Base-by-base conservation (phyloP, 352 stramenopile genomes). In the Aphanomyces invadans region DNA sequence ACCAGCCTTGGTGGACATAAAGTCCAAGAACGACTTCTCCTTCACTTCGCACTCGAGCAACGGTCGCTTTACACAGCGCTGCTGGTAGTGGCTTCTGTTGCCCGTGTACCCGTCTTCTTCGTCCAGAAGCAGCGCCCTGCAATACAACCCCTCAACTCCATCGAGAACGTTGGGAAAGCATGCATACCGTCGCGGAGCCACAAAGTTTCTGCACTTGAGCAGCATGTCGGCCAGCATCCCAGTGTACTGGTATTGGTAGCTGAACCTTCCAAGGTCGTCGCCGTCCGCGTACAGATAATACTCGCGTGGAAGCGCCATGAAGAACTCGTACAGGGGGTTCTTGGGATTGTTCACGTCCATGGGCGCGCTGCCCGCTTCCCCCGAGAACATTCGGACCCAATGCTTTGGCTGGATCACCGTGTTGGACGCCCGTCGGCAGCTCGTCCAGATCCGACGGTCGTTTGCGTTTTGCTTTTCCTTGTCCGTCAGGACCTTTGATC, bases 211-310 rank as follows among this genome's bases (percentile, higher is more conserved):
- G 68, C 80, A 89, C 46, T 79, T 76, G 7, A 65, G 67, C 44
- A 80, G 81, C 75, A 87, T 78, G 61, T 74, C 81, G n/a, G 64
- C 61, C 19, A 87, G 39, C 5, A 65, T 71, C 1, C 77, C 77
- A 10, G 69, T 78, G 53, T 86, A 69, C 3, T 73, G 39, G 72
- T 89, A 88, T 90, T 92, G 78, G 92, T 53, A 95, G 74, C 80
- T 90, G 71, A 83, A 87, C 0, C 67, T 69, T 15, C 83, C 83
- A 44, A 95, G 72, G 52, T 92, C 76, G 23, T 25, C 15, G 1
- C 23, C 42, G 19, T 65, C 57, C 11, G 36, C 57, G 21, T 65
- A 65, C 26, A 1, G 19, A 11, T 10, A 26, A 36, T 65, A 65
- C 26, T 2, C 10, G 15, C 2, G 57, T 1, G 39, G 39, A 10